A percentile compares a stretch with the other conserved stretches of the same genome.
Evolutionary conservation across 164 flowering plant species (phyloP).

Genomic region (Umbilicus rupestris): DNA sequence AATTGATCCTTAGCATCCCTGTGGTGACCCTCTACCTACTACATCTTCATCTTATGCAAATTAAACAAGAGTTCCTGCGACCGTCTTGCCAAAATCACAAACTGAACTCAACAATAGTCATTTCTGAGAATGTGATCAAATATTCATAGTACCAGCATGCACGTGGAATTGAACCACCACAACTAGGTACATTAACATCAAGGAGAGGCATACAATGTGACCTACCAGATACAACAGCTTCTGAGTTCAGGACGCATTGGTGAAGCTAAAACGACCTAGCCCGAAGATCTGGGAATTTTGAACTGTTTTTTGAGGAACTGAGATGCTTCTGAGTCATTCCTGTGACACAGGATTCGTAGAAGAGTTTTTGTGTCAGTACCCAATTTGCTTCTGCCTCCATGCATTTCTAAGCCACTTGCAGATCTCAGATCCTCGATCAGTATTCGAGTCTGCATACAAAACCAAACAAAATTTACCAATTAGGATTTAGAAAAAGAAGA

Average conservation of each 20-base stretch:
- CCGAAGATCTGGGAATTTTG: constrained; percentile 73
- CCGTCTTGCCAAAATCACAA: no score
- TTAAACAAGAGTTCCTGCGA: no score
- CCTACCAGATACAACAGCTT: neutral
- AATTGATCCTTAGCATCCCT: no score
- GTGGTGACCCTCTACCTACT: no score
- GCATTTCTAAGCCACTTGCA: constrained; percentile 41
- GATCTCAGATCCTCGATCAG: constrained; percentile 76
- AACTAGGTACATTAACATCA: neutral
- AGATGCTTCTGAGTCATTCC: constrained; percentile 86
- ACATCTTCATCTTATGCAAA: no score
- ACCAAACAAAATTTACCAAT: neutral
- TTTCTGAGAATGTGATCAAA: no score
- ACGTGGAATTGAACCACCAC: no score
- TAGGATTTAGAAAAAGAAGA: neutral
- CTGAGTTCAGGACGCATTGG: neutral
- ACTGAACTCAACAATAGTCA: no score
- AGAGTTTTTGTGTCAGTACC: constrained; percentile 70
- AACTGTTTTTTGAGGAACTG: constrained; percentile 91
- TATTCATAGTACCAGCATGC: no score
- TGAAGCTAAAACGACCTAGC: neutral
- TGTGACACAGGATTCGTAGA: constrained; percentile 75
- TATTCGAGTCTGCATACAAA: constrained; percentile 67
- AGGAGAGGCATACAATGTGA: neutral
- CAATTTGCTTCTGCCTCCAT: constrained; percentile 50